phyloP scores from a whole-genome alignment of 2,329 filamentous ascomycete genomes.

The Aureobasidium zeae region DNA sequence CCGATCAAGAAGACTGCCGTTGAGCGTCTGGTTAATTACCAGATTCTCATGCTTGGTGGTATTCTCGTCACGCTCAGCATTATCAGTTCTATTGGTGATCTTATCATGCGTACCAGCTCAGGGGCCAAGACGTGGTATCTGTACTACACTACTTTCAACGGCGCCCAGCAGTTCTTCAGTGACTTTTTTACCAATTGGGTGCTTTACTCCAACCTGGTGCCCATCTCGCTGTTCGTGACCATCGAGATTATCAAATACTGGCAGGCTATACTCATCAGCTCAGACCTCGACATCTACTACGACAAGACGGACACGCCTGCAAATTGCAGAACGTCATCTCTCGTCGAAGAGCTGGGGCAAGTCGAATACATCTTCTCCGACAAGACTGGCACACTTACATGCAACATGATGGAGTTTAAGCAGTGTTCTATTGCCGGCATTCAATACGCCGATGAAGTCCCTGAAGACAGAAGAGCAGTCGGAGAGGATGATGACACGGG shows the following conservation, averaged over 20 bases:
- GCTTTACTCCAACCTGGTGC: constrained; percentile 88
- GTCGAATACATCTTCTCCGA: constrained; percentile 98
- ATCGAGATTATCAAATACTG: constrained; percentile 97
- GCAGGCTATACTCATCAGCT: constrained; percentile 95
- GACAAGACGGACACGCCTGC: constrained; percentile 91
- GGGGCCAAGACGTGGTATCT: constrained; percentile 62
- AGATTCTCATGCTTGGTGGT: constrained; percentile 80
- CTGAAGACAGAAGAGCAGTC: constrained; percentile 77
- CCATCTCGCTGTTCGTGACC: constrained; percentile 95
- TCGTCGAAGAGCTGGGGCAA: constrained; percentile 95
- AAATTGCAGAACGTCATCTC: constrained; percentile 87
- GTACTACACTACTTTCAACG: constrained; percentile 52
- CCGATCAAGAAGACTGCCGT: constrained; percentile 98
- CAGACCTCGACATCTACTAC: constrained; percentile 96
- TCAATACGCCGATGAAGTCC: constrained; percentile 85
- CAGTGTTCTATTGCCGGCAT: constrained; percentile 89
- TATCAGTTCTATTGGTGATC: constrained; percentile 82
- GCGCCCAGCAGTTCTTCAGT: constrained; percentile 75
- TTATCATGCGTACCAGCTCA: constrained; percentile 63
- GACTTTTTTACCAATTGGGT: constrained; percentile 99
- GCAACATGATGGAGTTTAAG: constrained; percentile 98
- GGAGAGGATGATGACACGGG: constrained; percentile 62
- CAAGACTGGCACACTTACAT: constrained; percentile 95
- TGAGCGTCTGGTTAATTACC: constrained; percentile 83
- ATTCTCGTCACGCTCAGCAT: constrained; percentile 79